phyloP scores from a whole-genome alignment of 2,329 filamentous ascomycete species.

The Bipolaris zeicola region DNA sequence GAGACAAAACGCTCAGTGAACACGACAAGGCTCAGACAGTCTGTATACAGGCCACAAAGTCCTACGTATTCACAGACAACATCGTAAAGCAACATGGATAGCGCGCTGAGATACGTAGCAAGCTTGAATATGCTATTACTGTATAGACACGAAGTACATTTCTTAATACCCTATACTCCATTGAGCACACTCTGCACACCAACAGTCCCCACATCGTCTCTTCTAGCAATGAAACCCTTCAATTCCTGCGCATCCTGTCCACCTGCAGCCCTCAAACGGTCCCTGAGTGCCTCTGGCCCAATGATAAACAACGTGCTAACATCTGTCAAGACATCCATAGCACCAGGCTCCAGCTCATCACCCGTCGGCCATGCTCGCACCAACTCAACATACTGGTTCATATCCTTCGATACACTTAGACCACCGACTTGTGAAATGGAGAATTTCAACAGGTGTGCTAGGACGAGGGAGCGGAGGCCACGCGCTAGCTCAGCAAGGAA shows the following conservation, averaged over 20 bases:
- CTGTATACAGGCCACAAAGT: too few relatives aligned
- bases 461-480: conserved; percentile 75
- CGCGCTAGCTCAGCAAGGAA: conserved; percentile 85
- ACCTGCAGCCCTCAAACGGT: conserved; percentile 54
- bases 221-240: conserved; percentile 79
- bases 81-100: too few relatives aligned
- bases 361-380: conserved; percentile 78
- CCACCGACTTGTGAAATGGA: conserved; percentile 90
- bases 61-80: too few relatives aligned
- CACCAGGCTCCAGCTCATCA: conserved; percentile 57
- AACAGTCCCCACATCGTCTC: conserved; percentile 80
- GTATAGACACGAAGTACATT: neutral
- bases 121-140: neutral
- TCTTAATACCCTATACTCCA: conserved; percentile 31
- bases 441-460: conserved; percentile 95
- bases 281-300: conserved; percentile 63
- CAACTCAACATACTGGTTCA: conserved; percentile 88
- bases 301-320: conserved; percentile 97
- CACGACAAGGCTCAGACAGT: too few relatives aligned
- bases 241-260: conserved; percentile 61
- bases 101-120: neutral
- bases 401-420: conserved; percentile 94
- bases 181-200: conserved; percentile 84
- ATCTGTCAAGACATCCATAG: conserved; percentile 86
- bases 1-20: too few relatives aligned